Evolutionary conservation across 2,329 filamentous ascomycete genomes (phyloP).

Genomic region (Myotisia sp.): DNA sequence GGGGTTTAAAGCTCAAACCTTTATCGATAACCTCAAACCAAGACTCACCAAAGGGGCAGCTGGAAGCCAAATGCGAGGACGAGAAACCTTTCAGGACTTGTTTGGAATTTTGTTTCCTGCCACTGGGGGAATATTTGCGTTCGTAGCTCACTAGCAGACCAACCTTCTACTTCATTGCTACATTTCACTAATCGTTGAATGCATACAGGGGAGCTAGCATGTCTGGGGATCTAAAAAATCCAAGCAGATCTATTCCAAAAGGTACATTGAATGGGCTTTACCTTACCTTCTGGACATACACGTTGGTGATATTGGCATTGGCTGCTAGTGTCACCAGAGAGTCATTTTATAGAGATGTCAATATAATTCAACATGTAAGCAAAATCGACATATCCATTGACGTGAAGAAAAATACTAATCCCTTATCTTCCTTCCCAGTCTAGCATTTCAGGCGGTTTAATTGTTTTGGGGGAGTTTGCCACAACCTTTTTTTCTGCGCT

Average conservation of each 20-base stretch:
- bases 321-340: constrained; percentile 59
- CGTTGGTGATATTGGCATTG: constrained; percentile 63
- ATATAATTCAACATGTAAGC: constrained; percentile 58
- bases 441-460: constrained; percentile 58
- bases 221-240: constrained; percentile 72
- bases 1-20: constrained; percentile 55
- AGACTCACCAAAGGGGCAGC: constrained; percentile 47
- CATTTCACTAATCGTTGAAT: constrained; percentile 37
- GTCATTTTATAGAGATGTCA: constrained; percentile 60
- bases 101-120: constrained; percentile 78
- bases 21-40: constrained; percentile 61
- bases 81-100: constrained; percentile 61
- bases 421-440: constrained; percentile 30
- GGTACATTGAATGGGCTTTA: constrained; percentile 68
- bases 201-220: constrained; percentile 57
- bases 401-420: too few relatives aligned
- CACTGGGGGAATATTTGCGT: constrained; percentile 47
- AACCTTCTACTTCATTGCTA: constrained; percentile 34
- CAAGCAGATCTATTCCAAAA: constrained; percentile 69
- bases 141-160: constrained; percentile 16
- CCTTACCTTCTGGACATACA: constrained; percentile 62
- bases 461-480: constrained; percentile 69
- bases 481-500: constrained; percentile 72
- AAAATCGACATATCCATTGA: not conserved
- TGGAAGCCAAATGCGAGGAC: constrained; percentile 46